These are phyloP conservation scores for Strobilomyces echinocephalus DNA, from an alignment of 768 basidiomycete species.

Conservation along the genomic window DNA sequence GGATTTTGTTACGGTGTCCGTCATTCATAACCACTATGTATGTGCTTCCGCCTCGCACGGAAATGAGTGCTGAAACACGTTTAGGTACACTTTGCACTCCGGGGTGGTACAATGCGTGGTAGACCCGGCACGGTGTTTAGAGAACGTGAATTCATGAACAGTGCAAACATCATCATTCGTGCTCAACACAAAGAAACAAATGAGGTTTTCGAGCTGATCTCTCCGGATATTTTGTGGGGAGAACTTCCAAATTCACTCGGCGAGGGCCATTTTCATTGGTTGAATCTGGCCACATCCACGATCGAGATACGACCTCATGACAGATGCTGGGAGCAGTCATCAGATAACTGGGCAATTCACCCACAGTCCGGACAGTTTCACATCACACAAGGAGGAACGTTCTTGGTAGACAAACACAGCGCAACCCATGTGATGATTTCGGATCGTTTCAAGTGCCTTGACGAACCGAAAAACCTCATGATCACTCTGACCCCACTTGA, in stretches of 20 bases:
- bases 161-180: not conserved
- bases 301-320: not conserved
- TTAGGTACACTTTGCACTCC: not conserved
- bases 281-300: not conserved
- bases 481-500: not conserved
- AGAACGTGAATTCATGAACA: too few relatives aligned
- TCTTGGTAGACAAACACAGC: not conserved
- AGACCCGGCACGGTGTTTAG: too few relatives aligned
- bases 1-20: not conserved
- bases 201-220: not conserved
- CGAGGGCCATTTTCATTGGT: not conserved
- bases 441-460: not conserved
- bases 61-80: not conserved
- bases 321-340: not conserved
- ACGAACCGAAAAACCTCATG: not conserved
- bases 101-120: too few relatives aligned
- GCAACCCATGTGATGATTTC: not conserved
- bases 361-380: not conserved
- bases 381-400: not conserved
- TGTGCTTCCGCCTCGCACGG: too few relatives aligned
- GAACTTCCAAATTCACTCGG: not conserved
- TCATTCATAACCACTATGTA: not conserved
- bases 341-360: not conserved
- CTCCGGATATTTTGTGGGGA: not conserved
- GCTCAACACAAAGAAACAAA: not conserved